These are phyloP conservation scores for Trichoderma harzianum DNA, from an alignment of 2,329 filamentous ascomycete species.

Conservation along the genomic window DNA sequence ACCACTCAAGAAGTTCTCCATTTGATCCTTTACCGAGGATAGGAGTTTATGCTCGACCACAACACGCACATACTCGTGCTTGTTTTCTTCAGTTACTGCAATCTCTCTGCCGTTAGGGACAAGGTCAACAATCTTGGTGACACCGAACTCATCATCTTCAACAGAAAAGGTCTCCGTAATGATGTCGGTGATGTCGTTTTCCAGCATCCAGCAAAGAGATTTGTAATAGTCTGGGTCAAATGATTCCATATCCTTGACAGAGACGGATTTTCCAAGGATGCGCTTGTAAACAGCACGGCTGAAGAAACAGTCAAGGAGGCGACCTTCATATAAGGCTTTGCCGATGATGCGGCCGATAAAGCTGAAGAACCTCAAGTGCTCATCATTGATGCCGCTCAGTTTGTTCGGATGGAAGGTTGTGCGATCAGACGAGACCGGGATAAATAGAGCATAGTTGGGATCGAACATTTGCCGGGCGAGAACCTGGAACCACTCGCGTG, in stretches of 20 bases:
- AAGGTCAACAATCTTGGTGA: slow-evolving; percentile 81
- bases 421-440: slow-evolving; percentile 91
- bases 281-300: slow-evolving; percentile 98
- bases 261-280: slow-evolving; percentile 90
- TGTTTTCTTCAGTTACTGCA: slow-evolving; percentile 94
- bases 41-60: slow-evolving; percentile 93
- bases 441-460: slow-evolving; percentile 94
- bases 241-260: slow-evolving; percentile 98
- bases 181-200: slow-evolving; percentile 97
- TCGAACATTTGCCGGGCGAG: slow-evolving; percentile 98
- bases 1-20: slow-evolving; percentile 88
- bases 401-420: slow-evolving; percentile 99
- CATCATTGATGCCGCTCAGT: slow-evolving; percentile 87
- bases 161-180: slow-evolving; percentile 95
- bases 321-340: slow-evolving; percentile 94
- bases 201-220: slow-evolving; percentile 95
- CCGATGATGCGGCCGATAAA: slow-evolving; percentile 98
- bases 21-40: slow-evolving; percentile 88
- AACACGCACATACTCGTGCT: slow-evolving; percentile 92
- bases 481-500: slow-evolving; percentile 98
- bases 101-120: slow-evolving; percentile 86
- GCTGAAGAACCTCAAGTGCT: slow-evolving; percentile 98
- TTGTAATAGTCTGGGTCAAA: slow-evolving; percentile 99
- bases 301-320: slow-evolving; percentile 96
- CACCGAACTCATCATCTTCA: slow-evolving; percentile 91